These are phyloP conservation scores for Mycena metata DNA, from an alignment of 768 basidiomycete genomes.

Conservation along the genomic window DNA sequence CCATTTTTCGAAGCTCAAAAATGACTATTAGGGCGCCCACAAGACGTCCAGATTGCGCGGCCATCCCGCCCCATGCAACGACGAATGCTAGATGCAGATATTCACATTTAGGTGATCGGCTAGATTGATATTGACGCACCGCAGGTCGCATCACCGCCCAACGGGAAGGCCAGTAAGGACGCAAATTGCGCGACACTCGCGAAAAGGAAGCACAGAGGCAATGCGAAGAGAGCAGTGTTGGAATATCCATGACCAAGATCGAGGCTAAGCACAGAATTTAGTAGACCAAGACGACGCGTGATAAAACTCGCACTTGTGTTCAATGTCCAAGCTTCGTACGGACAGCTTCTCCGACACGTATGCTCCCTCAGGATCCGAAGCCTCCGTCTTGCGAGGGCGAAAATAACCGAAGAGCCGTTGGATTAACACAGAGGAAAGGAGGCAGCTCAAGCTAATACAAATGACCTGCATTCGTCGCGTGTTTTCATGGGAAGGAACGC, in stretches of 20 bases:
- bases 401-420: constrained; percentile 34
- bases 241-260: constrained; percentile 34
- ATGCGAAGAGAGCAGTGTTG: constrained; percentile 38
- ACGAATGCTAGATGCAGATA: constrained; percentile 52
- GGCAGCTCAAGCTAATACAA: constrained; percentile 34
- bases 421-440: constrained; percentile 36
- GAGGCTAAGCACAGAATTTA: constrained; percentile 18
- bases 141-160: constrained; percentile 37
- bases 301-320: constrained; percentile 26
- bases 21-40: constrained; percentile 55
- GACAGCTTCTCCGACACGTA: constrained; percentile 31
- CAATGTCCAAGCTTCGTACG: constrained; percentile 25
- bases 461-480: constrained; percentile 19
- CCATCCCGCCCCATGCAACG: constrained; percentile 61
- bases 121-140: constrained; percentile 24
- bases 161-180: constrained; percentile 46
- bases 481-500: background rate
- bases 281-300: background rate
- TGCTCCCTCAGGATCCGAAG: constrained; percentile 30
- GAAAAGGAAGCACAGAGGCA: constrained; percentile 48
- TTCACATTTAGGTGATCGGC: background rate
- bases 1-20: constrained; percentile 50
- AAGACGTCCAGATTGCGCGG: constrained; percentile 53
- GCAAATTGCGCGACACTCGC: constrained; percentile 48
- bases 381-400: constrained; percentile 20